Base-by-base conservation (phyloP, 2,329 filamentous ascomycete genomes). In the Endocalyx cinctus region DNA sequence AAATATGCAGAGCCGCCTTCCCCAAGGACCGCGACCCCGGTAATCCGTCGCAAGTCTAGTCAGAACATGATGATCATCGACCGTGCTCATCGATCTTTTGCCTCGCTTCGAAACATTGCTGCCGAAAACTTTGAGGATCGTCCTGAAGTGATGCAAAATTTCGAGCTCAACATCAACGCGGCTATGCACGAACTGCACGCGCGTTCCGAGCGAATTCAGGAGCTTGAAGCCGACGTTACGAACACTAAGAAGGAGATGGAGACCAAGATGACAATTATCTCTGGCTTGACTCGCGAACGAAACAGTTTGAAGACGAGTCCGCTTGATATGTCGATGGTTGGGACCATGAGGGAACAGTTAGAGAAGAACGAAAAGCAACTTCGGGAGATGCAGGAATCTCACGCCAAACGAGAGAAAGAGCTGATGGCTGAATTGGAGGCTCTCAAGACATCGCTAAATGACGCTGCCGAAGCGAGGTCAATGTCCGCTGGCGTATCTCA, bases 231-330 rank as follows among this genome's bases (percentile, higher is more conserved):
- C 5, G 90, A 95, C 47, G 77, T 96, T 36, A 70, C 80, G 17
- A 81, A 79, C 4, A 78, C 88, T 15, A 92, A 87, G 67, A 95
- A 88, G 66, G 92, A 98, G 60, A 94, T 97, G 83, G 92, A 98
- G 55, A 82, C 77, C 42, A 98, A 98, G 74, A 88, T 90, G 70
- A 86, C 87, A 18, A 89, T 98, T 54, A 97, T 98, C 48, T 87
- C 87, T 18, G 92, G 92, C 6, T 70, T 98, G 43, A 94, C 92
- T 4, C 82, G 92, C 34, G 94, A 98, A 61, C 75, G 94, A 38
- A 90, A 87, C 4, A 96, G 88, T 63, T 73, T 96, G 64, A 87
- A 90, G 57, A 75, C 57, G 3, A 84, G 84, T 16, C 84, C 88
- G 6, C 82, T 95, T 54, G 92, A 98, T 54, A 94, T 96, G 57